Percentiles rank a stretch among this genome's conserved stretches.
phyloP scores from a whole-genome alignment of 352 stramenopile species.

The Elongisporangium senticosum region DNA sequence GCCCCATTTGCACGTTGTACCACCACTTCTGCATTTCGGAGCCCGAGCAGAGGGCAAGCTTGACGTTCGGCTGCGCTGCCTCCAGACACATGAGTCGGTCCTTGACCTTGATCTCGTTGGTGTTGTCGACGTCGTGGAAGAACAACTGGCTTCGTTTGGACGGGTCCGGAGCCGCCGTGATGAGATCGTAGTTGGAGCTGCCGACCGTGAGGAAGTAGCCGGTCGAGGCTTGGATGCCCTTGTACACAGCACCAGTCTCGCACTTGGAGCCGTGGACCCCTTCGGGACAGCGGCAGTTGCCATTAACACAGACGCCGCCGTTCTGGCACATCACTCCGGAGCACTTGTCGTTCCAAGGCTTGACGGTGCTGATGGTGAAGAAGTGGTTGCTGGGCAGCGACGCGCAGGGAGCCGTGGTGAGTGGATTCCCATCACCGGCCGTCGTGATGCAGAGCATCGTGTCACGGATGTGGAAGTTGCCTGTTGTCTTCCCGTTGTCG shows the following conservation, averaged over 20 bases:
- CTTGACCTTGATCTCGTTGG: background rate
- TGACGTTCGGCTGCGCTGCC: background rate
- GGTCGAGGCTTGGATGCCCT: background rate
- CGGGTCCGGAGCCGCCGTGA: background rate
- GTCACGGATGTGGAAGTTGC: background rate
- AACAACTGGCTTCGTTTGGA: background rate
- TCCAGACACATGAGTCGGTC: background rate
- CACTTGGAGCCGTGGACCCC: background rate
- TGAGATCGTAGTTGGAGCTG: background rate
- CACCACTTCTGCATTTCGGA: background rate
- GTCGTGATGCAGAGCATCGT: background rate
- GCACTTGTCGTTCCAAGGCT: slow-evolving; percentile 3
- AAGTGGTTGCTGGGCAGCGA: slow-evolving; percentile 4
- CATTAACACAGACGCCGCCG: slow-evolving; percentile 2
- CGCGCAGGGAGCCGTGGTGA: slow-evolving; percentile 1
- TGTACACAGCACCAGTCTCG: background rate
- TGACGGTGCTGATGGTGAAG: slow-evolving; percentile 5
- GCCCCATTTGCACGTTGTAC: background rate
- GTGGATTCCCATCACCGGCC: background rate
- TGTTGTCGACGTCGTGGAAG: background rate
- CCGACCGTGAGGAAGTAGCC: background rate
- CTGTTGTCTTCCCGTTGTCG: background rate
- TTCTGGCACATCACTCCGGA: slow-evolving; percentile 5
- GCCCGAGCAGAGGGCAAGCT: background rate
- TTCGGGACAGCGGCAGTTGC: background rate